phyloP scores from a whole-genome alignment of 768 basidiomycete species.

The Leucosporidium scottii region DNA sequence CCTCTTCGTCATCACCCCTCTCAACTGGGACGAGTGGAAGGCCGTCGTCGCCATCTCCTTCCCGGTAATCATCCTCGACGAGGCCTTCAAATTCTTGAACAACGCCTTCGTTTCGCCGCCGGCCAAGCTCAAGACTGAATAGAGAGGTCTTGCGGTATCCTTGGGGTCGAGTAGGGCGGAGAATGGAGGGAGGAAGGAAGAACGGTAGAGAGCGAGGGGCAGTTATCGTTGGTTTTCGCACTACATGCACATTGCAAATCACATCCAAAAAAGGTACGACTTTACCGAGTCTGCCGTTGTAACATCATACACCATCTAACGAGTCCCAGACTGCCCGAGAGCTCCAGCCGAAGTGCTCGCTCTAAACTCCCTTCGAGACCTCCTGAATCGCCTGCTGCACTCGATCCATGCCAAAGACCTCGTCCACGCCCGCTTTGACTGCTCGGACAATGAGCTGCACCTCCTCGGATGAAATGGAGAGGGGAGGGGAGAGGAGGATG shows the following conservation, averaged over 20 bases:
- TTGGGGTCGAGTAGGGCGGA: no score
- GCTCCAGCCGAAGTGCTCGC: no score
- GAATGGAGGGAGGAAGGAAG: no score
- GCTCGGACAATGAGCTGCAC: slow-evolving; percentile 16
- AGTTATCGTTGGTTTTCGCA: no score
- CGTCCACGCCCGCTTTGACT: background rate
- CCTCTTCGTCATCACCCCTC: slow-evolving; percentile 82
- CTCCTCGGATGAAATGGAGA: slow-evolving; percentile 28
- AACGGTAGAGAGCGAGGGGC: no score
- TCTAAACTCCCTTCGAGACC: no score
- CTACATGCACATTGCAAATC: no score
- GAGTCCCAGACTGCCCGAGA: no score
- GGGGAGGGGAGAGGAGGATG: slow-evolving; percentile 31
- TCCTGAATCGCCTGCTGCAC: background rate
- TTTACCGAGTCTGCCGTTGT: no score
- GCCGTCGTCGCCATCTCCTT: slow-evolving; percentile 80
- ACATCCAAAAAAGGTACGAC: no score
- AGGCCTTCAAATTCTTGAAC: slow-evolving; percentile 64
- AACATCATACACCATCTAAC: no score
- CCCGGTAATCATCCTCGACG: slow-evolving; percentile 84
- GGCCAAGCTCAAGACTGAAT: slow-evolving; percentile 2
- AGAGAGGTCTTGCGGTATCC: background rate
- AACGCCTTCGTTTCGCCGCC: slow-evolving; percentile 9
- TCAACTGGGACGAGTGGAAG: slow-evolving; percentile 93
- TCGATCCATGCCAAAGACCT: background rate